These are phyloP conservation scores for Lachnellula hyalina DNA, from an alignment of 2,329 filamentous ascomycete species.

Conservation along the genomic window DNA sequence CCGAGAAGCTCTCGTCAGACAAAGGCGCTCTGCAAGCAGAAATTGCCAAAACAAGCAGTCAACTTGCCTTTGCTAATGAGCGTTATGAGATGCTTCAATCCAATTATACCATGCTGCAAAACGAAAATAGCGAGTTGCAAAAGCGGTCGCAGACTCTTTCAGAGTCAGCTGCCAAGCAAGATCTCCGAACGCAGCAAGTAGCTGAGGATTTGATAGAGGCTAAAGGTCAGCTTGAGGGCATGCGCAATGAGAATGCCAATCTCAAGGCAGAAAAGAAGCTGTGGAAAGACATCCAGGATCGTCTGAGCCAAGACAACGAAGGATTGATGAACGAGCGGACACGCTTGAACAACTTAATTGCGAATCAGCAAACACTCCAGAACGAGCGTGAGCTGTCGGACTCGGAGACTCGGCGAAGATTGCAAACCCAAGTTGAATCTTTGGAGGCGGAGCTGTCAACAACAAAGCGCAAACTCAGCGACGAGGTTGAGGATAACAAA, in stretches of 20 bases:
- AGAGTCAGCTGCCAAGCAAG: slow-evolving; percentile 82
- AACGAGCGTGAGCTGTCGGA: slow-evolving; percentile 88
- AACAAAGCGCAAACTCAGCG: slow-evolving; percentile 75
- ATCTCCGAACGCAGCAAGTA: slow-evolving; percentile 83
- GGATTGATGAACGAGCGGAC: slow-evolving; percentile 76
- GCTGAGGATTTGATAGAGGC: slow-evolving; percentile 90
- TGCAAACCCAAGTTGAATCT: slow-evolving; percentile 71
- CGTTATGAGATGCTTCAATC: slow-evolving; percentile 84
- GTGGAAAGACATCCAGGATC: slow-evolving; percentile 88
- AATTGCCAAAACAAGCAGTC: slow-evolving; percentile 71
- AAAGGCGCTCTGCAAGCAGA: slow-evolving; percentile 80
- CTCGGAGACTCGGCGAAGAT: slow-evolving; percentile 71
- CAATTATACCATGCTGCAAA: slow-evolving; percentile 79
- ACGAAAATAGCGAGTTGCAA: slow-evolving; percentile 79
- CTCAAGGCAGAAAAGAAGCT: slow-evolving; percentile 92
- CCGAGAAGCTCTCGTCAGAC: slow-evolving; percentile 74
- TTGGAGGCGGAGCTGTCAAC: slow-evolving; percentile 74
- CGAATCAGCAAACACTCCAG: slow-evolving; percentile 79
- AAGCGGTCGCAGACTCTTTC: slow-evolving; percentile 72
- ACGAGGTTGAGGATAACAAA: slow-evolving; percentile 79
- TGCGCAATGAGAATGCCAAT: slow-evolving; percentile 87
- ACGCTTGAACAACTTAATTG: slow-evolving; percentile 74
- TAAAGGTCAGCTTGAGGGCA: slow-evolving; percentile 73
- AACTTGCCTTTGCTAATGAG: slow-evolving; percentile 75
- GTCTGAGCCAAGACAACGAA: slow-evolving; percentile 85